Evolutionary conservation across 2,329 filamentous ascomycete species (phyloP).

Genomic region (Endothia cerciana): DNA sequence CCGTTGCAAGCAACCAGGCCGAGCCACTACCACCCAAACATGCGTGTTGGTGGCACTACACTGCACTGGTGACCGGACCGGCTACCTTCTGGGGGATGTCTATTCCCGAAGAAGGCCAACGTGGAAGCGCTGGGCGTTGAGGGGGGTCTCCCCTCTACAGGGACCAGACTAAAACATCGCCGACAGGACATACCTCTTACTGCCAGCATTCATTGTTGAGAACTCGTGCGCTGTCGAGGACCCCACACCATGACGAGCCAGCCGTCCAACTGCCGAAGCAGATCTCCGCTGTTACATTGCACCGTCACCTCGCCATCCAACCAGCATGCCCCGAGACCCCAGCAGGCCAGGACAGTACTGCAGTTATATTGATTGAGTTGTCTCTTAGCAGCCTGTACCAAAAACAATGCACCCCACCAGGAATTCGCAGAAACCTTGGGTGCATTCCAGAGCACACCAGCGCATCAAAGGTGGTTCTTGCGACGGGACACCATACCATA

Average conservation of each 20-base stretch:
- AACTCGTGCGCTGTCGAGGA: slow-evolving; percentile 2
- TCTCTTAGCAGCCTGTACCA: not conserved
- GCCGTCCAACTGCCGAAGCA: slow-evolving; percentile 26
- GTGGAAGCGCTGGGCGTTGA: not conserved
- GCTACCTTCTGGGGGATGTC: too few relatives aligned
- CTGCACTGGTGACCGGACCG: not conserved
- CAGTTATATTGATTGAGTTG: too few relatives aligned
- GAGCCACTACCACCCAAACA: not conserved
- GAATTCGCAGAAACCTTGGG: not conserved
- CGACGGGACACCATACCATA: not conserved
- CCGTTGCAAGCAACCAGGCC: not conserved
- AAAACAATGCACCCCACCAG: not conserved
- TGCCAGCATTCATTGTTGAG: not conserved
- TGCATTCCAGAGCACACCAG: not conserved
- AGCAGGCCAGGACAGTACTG: too few relatives aligned
- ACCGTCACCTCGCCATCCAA: slow-evolving; percentile 4
- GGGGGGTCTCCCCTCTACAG: not conserved
- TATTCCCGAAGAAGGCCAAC: not conserved
- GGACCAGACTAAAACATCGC: not conserved
- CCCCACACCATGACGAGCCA: slow-evolving; percentile 17
- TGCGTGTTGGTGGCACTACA: not conserved
- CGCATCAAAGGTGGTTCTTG: not conserved
- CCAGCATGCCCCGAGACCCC: not conserved
- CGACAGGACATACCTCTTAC: not conserved
- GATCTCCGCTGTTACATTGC: slow-evolving; percentile 21